Evolutionary conservation across 495 filamentous ascomycete species (phyloP), one percentile per base, ranked within the genome.

Genomic region (Cercophora sp.): DNA sequence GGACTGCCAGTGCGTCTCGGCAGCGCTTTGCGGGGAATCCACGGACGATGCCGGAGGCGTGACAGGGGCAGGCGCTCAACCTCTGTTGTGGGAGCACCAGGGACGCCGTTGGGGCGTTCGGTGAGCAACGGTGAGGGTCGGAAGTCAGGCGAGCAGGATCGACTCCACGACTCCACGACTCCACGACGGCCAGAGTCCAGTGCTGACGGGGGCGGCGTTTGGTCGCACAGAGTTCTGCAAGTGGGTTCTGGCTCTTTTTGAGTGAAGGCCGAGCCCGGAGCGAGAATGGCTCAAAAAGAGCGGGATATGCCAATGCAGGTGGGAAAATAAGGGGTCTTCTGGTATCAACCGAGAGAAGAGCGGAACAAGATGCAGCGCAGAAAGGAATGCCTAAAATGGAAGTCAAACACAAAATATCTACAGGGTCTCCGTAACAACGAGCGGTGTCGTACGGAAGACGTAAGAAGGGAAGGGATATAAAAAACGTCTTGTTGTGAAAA

Each of bases 191-290:
- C 31, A 22, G 5, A 19, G 27, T 34, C 27, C 13, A 46, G 44
- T 16, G n/a, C 24, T 5, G 16, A 16, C 16, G 26, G 26, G 13
- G 40, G 44, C n/a, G 25, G 25, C 26, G 26, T 47, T 8, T 47
- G 26, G 44, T 47, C 16, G 25, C 27, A 22, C 40, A 43, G 22
- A 22, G 22, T 22, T 22, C 40, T 47, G 26, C 44, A 29, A 47
- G 44, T 34, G 44, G 25, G n/a, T 47, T 47, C 22, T 47, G 16
- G 44, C 19, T 27, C 8, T 34, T 47, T 26, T 43, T 52, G 39
- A 52, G 25, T 29, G 39, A 45, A 23, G 39, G 50, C 50, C 50
- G 50, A 52, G 50, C 35, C 40, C 50, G 50, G 50, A 52, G 50
- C 37, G 36, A 45, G 22, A 20, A 15, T 31, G 37, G 26, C 44